Percentiles rank a stretch among this genome's conserved stretches.
These are phyloP conservation scores for Eucalyptus regnans DNA, from an alignment of 345 rosid species.

Conservation along the genomic window DNA sequence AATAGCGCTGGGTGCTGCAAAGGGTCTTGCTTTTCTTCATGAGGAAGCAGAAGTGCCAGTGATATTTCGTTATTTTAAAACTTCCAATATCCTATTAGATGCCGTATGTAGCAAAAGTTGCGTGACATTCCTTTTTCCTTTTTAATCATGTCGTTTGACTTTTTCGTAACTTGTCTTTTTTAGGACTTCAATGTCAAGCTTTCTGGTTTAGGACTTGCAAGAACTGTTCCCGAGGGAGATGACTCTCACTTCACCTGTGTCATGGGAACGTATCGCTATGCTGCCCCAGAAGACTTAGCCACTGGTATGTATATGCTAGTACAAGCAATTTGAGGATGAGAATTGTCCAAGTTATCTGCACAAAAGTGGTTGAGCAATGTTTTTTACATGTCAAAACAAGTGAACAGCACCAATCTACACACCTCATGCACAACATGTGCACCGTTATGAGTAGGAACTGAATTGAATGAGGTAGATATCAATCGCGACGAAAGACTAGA, in stretches of 20 bases:
- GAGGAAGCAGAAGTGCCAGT: neutral
- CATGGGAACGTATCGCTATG: conserved; percentile 61
- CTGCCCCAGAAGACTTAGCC: conserved; percentile 55
- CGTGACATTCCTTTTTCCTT: too few species aligned
- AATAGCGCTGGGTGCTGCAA: neutral
- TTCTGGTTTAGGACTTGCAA: neutral
- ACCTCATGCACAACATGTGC: neutral
- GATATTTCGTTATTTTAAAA: neutral
- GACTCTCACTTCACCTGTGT: conserved; percentile 41
- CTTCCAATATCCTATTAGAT: neutral
- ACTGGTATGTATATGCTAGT: conserved; percentile 29
- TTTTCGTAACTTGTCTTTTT: neutral
- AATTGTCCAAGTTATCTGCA: neutral
- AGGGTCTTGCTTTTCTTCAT: neutral
- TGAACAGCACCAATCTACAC: neutral
- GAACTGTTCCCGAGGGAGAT: conserved; percentile 40
- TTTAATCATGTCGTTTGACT: neutral
- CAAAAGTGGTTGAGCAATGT: neutral
- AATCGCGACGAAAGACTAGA: neutral
- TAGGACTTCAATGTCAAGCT: neutral
- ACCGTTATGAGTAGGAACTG: neutral
- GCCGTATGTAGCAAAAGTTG: neutral
- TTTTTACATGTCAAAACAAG: neutral
- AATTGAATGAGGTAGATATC: neutral
- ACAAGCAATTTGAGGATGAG: neutral